Evolutionary conservation across 768 basidiomycete species (phyloP).

Genomic region (Leccinum broughii): DNA sequence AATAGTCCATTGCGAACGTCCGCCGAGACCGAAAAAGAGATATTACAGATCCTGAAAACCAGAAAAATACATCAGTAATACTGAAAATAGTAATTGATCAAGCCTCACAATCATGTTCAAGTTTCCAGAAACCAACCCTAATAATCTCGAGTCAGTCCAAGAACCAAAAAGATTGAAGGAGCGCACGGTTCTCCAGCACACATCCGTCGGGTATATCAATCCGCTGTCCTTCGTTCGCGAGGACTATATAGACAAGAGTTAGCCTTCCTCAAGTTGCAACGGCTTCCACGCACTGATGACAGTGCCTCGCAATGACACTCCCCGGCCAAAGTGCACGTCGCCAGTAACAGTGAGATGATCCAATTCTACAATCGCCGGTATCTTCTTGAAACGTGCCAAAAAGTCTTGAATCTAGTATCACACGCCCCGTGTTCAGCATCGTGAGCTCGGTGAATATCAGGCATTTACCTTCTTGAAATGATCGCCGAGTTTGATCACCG

Average conservation of each 20-base stretch:
- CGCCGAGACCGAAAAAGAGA: not conserved
- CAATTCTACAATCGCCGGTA: slow-evolving; percentile 86
- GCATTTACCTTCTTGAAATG: slow-evolving; percentile 89
- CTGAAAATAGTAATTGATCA: not conserved
- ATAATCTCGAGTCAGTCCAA: not conserved
- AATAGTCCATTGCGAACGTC: not conserved
- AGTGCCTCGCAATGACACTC: slow-evolving; percentile 83
- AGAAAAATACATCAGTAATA: not conserved
- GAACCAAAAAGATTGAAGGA: not conserved
- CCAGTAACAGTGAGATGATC: slow-evolving; percentile 95
- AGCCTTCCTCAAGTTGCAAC: not conserved
- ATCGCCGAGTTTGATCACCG: slow-evolving; percentile 96
- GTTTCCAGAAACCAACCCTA: slow-evolving; percentile 79
- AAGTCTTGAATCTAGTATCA: slow-evolving; percentile 72
- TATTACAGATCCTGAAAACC: slow-evolving; percentile 12
- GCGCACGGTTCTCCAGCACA: slow-evolving; percentile 66
- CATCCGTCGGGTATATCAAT: slow-evolving; percentile 86
- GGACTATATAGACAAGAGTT: slow-evolving; percentile 39
- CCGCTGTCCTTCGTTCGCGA: slow-evolving; percentile 78
- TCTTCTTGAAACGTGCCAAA: slow-evolving; percentile 94
- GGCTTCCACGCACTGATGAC: slow-evolving; percentile 63
- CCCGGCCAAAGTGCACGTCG: slow-evolving; percentile 87
- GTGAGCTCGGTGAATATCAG: not conserved
- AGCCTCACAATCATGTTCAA: slow-evolving; percentile 67
- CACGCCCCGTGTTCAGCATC: not conserved